Percentiles rank a stretch among this genome's conserved stretches.
These are phyloP conservation scores for Clonostachys byssicola DNA, from an alignment of 2,329 filamentous ascomycete species.

Conservation along the genomic window DNA sequence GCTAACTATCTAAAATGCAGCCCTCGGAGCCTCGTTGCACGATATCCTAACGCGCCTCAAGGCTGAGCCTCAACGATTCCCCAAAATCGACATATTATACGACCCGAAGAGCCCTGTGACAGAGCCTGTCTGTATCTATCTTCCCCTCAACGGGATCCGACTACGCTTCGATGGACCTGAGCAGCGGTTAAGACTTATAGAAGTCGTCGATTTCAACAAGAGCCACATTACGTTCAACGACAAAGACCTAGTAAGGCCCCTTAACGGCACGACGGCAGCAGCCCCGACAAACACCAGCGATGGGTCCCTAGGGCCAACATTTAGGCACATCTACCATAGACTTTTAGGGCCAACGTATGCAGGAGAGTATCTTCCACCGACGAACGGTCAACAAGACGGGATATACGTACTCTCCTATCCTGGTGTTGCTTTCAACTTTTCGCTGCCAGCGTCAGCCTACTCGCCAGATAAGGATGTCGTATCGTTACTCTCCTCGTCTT, in stretches of 20 bases:
- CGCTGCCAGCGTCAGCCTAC: slow-evolving; percentile 70
- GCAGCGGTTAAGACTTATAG: slow-evolving; percentile 85
- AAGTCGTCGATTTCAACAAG: slow-evolving; percentile 86
- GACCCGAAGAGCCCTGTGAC: slow-evolving; percentile 70
- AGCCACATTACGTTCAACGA: slow-evolving; percentile 77
- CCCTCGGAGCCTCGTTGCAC: slow-evolving; percentile 86
- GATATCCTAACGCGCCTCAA: slow-evolving; percentile 86
- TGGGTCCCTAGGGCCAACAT: slow-evolving; percentile 66
- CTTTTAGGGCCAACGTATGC: slow-evolving; percentile 92
- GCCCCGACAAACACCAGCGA: slow-evolving; percentile 20
- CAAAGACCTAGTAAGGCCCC: slow-evolving; percentile 70
- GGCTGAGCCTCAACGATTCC: slow-evolving; percentile 77
- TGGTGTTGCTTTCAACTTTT: slow-evolving; percentile 89
- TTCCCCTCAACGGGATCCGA: slow-evolving; percentile 83
- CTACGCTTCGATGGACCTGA: slow-evolving; percentile 92
- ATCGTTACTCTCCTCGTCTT: slow-evolving; percentile 71
- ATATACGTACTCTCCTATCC: slow-evolving; percentile 92
- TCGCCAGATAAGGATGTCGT: slow-evolving; percentile 78
- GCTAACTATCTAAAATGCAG: slow-evolving; percentile 37
- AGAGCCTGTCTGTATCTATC: slow-evolving; percentile 68
- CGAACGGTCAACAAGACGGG: slow-evolving; percentile 51
- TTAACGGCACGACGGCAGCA: slow-evolving; percentile 28
- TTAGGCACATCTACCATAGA: slow-evolving; percentile 86
- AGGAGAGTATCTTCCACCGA: slow-evolving; percentile 79
- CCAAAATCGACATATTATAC: slow-evolving; percentile 78